A percentile compares a stretch with the other conserved stretches of the same genome.
These are phyloP conservation scores for Colletotrichum camelliae DNA, from an alignment of 2,329 filamentous ascomycete genomes.

Conservation along the genomic window DNA sequence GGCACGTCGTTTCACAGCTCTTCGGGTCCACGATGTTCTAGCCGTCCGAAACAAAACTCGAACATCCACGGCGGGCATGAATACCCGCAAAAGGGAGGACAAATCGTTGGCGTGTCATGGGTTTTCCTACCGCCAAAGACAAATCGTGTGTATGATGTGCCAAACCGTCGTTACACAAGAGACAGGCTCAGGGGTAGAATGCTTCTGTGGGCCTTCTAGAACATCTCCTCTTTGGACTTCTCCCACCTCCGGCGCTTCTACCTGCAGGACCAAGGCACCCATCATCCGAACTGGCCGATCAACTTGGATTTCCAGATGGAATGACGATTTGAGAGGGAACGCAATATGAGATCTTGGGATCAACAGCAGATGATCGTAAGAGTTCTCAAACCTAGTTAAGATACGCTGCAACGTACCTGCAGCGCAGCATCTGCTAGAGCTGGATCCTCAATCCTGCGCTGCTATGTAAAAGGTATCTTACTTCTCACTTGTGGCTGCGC, in stretches of 20 bases:
- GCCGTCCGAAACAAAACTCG: conserved; percentile 15
- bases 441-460: neutral
- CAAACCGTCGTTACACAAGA: conserved; percentile 8
- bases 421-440: neutral
- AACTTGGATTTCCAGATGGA: neutral
- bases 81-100: neutral
- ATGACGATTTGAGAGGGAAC: neutral
- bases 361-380: conserved; percentile 10
- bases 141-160: conserved; percentile 1
- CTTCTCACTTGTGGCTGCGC: conserved; percentile 2
- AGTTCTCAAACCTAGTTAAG: neutral
- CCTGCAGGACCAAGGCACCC: neutral
- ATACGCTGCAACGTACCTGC: neutral
- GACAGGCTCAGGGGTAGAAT: neutral
- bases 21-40: neutral
- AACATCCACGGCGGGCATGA: neutral
- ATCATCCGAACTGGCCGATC: conserved; percentile 4
- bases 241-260: neutral
- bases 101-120: neutral
- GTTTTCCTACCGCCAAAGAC: neutral
- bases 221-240: conserved; percentile 8
- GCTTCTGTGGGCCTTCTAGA: conserved; percentile 12
- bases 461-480: neutral
- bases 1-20: neutral
- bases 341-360: neutral